Conservation (phyloP, 805 yeast genomes). For the Wickerhamiella slavikovae region DNA sequence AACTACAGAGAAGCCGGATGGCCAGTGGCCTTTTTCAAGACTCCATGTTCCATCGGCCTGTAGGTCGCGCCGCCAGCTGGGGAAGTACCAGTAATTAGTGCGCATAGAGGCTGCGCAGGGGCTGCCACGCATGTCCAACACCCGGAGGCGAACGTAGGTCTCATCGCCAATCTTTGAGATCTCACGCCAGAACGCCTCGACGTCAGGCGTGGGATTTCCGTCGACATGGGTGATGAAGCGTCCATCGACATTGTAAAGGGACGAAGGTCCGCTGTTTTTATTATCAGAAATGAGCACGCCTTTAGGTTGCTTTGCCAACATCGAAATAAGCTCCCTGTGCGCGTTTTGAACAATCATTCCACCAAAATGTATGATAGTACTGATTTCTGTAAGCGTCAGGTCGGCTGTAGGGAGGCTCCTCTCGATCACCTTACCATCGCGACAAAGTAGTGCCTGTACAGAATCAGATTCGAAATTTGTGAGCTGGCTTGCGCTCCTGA, state of each 20-base stretch:
- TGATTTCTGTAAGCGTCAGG: slow-evolving; percentile 36
- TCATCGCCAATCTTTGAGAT: slow-evolving; percentile 58
- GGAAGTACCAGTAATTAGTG: slow-evolving; percentile 72
- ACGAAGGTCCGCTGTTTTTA: slow-evolving; percentile 69
- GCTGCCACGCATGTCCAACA: slow-evolving; percentile 68
- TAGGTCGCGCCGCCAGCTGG: slow-evolving; percentile 7
- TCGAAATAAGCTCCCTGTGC: slow-evolving; percentile 83
- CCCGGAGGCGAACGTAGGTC: slow-evolving; percentile 59
- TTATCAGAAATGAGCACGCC: slow-evolving; percentile 65
- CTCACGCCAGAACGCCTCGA: slow-evolving; percentile 43
- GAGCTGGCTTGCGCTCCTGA: slow-evolving; percentile 48
- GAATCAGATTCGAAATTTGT: slow-evolving; percentile 24
- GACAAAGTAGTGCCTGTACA: slow-evolving; percentile 41
- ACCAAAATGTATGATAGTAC: slow-evolving; percentile 57
- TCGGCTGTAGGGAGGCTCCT: slow-evolving; percentile 44
- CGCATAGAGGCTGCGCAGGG: slow-evolving; percentile 73
- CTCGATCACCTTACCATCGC: slow-evolving; percentile 45
- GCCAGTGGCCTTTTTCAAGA: too few relatives aligned
- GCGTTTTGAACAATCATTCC: slow-evolving; percentile 73
- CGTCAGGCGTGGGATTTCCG: slow-evolving; percentile 47
- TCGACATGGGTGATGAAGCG: slow-evolving; percentile 81
- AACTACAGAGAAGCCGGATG: too few relatives aligned
- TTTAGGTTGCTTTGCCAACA: slow-evolving; percentile 56
- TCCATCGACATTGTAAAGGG: slow-evolving; percentile 60
- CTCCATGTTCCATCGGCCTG: neutral